These are phyloP conservation scores for Trametes cingulata DNA, from an alignment of 768 basidiomycete species.

Conservation along the genomic window DNA sequence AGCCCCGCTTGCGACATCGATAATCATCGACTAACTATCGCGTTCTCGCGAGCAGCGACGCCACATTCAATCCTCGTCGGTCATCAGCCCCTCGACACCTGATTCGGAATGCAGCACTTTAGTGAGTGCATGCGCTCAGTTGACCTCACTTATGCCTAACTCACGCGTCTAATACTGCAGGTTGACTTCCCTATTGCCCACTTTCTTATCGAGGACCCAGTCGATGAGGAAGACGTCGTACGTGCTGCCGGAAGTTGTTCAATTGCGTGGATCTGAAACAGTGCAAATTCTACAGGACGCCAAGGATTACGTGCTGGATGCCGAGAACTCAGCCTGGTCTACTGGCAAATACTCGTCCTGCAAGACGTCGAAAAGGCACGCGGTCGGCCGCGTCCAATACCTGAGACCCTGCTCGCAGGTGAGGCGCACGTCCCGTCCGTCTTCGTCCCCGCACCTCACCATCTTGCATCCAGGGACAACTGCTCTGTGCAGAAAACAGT, in stretches of 20 bases:
- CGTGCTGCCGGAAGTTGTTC: not conserved
- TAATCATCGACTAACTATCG: not conserved
- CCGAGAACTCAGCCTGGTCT: conserved; percentile 22
- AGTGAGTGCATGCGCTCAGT: conserved; percentile 14
- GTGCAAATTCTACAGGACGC: not conserved
- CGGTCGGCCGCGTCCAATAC: not conserved
- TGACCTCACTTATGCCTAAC: not conserved
- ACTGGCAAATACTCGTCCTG: conserved; percentile 1
- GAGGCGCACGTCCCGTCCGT: not conserved
- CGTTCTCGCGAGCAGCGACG: conserved; percentile 5
- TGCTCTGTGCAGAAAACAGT: conserved; percentile 41
- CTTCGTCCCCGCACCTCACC: not conserved
- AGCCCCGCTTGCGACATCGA: not conserved
- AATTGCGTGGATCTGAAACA: not conserved
- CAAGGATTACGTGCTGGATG: conserved; percentile 12
- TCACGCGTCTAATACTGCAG: not conserved
- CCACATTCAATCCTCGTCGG: conserved; percentile 15
- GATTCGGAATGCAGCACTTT: conserved; percentile 35
- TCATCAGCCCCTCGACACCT: conserved; percentile 19
- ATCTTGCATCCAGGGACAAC: conserved; percentile 16
- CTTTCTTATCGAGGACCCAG: conserved; percentile 1
- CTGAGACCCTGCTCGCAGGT: not conserved
- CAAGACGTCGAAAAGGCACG: not conserved
- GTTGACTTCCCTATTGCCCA: not conserved
- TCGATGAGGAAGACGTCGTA: conserved; percentile 2